Base-by-base conservation (phyloP, 108 stramenopile genomes). In the Fistulifera solaris region DNA sequence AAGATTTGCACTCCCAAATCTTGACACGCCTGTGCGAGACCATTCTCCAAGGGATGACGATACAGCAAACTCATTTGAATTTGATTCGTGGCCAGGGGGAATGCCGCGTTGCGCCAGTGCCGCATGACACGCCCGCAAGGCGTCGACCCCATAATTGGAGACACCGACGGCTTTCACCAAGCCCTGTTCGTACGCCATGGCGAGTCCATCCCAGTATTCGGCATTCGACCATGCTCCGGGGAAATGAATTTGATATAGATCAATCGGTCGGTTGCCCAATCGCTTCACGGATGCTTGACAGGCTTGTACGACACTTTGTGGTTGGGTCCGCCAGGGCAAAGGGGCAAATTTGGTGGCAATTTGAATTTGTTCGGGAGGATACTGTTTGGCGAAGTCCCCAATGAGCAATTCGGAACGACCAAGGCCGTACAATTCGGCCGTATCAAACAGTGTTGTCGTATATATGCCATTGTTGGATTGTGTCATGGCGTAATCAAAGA, bases 201-300 rank as follows among this genome's bases (percentile, higher is more conserved):
- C 85, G 28, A 87, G 52, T 12, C 85, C 85, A 68, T 87, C 81
- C 85, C 85, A 87, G 42, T 87, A 87, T 11, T 67, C 71, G 47
- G 66, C 80, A 58, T 87, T 82, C n/a, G 72, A 53, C 56, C 58
- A 77, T 0, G 74, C 75, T 42, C 73, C 73, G 15, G 86, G 86
- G 59, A 85, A 92, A 52, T 88, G 86, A 22, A 92, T 81, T 70
- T 88, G 90, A 54, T 92, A 92, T 52, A 92, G 68, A 41, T 88
- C 86, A 60, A 92, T 86, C 25, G 76, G 77, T 12, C 70, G 42
- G 31, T 8, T 8, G 19, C 68, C 53, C 44, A 92, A 53, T 43
- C 86, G 56, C 47, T 77, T 67, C n/a, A 83, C 55, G 38, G 78
- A 78, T 4, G 60, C 78, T 61, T 78, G 65, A 52, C 83, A 87